Percentiles rank a stretch among this genome's conserved stretches.
Evolutionary conservation across 805 yeast species (phyloP).

Genomic region (Saccharomycopsis oosterbeekiorum): DNA sequence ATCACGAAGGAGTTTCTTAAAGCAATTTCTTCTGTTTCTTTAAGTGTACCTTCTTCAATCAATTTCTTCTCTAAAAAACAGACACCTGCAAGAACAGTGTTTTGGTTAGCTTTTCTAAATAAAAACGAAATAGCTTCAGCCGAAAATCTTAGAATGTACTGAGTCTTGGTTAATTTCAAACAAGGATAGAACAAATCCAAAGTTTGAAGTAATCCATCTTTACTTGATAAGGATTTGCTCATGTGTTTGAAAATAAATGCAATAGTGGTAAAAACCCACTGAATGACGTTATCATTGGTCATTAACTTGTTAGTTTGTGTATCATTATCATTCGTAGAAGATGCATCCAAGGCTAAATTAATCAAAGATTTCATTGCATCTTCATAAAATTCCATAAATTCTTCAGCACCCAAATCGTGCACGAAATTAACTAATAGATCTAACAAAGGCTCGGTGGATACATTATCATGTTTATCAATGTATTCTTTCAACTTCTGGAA

Average conservation of each 20-base stretch:
- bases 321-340: constrained; percentile 5
- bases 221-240: constrained; percentile 50
- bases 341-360: not conserved
- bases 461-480: constrained; percentile 46
- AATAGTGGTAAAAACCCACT: constrained; percentile 74
- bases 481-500: constrained; percentile 40
- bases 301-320: constrained; percentile 27
- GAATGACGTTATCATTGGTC: constrained; percentile 55
- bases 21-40: constrained; percentile 31
- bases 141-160: constrained; percentile 67
- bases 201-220: constrained; percentile 49
- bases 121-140: constrained; percentile 86
- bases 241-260: constrained; percentile 88
- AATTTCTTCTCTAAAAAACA: constrained; percentile 16
- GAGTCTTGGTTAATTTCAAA: constrained; percentile 45
- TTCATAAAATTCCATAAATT: constrained; percentile 64
- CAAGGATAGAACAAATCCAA: constrained; percentile 56
- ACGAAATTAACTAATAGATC: constrained; percentile 79
- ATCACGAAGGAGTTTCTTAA: constrained; percentile 50
- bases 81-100: constrained; percentile 27
- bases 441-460: constrained; percentile 65
- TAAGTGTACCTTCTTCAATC: constrained; percentile 4
- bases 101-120: constrained; percentile 50
- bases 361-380: constrained; percentile 31
- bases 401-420: constrained; percentile 80